phyloP scores from a whole-genome alignment of 352 stramenopile species.

The Phytophthora tentaculata region DNA sequence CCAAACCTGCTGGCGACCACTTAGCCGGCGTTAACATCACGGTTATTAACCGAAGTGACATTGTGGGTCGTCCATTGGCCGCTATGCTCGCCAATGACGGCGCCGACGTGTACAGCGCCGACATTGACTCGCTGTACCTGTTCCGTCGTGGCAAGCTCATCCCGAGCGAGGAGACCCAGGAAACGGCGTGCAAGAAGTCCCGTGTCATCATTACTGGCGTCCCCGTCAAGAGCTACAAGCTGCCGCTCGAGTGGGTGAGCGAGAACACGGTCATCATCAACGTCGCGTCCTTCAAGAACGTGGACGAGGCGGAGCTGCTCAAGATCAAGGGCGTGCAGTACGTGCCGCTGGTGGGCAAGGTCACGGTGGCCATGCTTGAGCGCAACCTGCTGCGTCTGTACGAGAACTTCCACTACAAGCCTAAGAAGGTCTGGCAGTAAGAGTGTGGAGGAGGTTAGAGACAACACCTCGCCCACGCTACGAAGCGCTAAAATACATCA shows the following conservation, averaged over 20 bases:
- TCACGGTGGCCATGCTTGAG: constrained; percentile 97
- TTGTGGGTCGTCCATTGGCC: constrained; percentile 94
- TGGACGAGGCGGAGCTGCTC: constrained; percentile 92
- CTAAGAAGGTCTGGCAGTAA: constrained; percentile 87
- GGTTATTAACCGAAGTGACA: constrained; percentile 98
- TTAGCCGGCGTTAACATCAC: constrained; percentile 91
- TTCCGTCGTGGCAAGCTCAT: constrained; percentile 93
- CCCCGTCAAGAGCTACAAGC: constrained; percentile 93
- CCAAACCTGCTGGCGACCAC: constrained; percentile 58
- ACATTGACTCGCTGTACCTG: constrained; percentile 96
- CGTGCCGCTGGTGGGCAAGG: constrained; percentile 96
- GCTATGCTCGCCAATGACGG: constrained; percentile 96
- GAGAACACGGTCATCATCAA: constrained; percentile 95
- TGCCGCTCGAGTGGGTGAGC: constrained; percentile 93
- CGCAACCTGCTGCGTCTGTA: constrained; percentile 96
- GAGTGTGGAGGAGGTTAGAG: constrained; percentile 19
- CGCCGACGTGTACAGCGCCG: constrained; percentile 95
- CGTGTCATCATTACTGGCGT: constrained; percentile 96
- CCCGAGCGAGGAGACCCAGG: constrained; percentile 81
- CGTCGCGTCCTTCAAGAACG: constrained; percentile 96
- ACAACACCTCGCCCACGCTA: no score
- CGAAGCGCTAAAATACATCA: constrained; percentile 30
- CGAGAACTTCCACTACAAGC: constrained; percentile 95
- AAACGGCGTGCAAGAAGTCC: constrained; percentile 90
- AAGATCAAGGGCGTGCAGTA: constrained; percentile 93